Conservation (phyloP, 305 asterid species). For the Coffea humblotiana region DNA sequence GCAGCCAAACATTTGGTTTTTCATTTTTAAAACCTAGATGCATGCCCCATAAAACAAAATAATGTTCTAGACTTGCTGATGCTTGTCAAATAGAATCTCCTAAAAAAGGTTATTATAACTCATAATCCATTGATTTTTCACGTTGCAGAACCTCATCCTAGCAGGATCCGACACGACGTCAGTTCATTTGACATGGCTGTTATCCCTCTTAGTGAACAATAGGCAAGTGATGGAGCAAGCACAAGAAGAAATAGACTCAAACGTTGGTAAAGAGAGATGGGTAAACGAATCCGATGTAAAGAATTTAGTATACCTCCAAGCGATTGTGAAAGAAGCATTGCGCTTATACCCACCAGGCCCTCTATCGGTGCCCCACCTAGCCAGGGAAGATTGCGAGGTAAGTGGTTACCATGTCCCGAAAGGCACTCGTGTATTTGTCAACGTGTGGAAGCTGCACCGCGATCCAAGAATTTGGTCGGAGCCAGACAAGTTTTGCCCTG, state of each 20-base stretch:
- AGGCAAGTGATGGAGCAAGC: slow-evolving; percentile 24
- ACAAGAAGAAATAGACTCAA: slow-evolving; percentile 40
- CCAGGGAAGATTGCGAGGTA: slow-evolving; percentile 43
- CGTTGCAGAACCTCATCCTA: not conserved
- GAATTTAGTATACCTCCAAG: slow-evolving; percentile 39
- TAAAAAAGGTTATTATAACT: no score
- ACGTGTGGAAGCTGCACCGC: slow-evolving; percentile 55
- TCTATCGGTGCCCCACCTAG: slow-evolving; percentile 50
- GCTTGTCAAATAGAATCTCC: no score
- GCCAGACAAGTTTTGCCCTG: slow-evolving; percentile 39
- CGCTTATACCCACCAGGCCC: slow-evolving; percentile 67
- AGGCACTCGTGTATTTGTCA: slow-evolving; percentile 45
- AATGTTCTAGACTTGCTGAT: no score
- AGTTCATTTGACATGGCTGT: no score
- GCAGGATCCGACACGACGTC: no score
- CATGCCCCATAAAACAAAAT: no score
- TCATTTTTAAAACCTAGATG: no score
- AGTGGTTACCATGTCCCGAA: slow-evolving; percentile 32
- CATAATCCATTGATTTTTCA: no score
- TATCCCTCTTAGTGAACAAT: slow-evolving; percentile 41
- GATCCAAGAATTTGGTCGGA: slow-evolving; percentile 49
- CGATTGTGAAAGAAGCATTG: slow-evolving; percentile 47
- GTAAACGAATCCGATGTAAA: slow-evolving; percentile 48
- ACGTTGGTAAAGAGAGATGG: slow-evolving; percentile 50
- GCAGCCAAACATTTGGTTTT: no score